Percentiles rank a stretch among this genome's conserved stretches.
These are phyloP conservation scores for Glycine tomentella DNA, from an alignment of 306 rosid genomes.

Conservation along the genomic window DNA sequence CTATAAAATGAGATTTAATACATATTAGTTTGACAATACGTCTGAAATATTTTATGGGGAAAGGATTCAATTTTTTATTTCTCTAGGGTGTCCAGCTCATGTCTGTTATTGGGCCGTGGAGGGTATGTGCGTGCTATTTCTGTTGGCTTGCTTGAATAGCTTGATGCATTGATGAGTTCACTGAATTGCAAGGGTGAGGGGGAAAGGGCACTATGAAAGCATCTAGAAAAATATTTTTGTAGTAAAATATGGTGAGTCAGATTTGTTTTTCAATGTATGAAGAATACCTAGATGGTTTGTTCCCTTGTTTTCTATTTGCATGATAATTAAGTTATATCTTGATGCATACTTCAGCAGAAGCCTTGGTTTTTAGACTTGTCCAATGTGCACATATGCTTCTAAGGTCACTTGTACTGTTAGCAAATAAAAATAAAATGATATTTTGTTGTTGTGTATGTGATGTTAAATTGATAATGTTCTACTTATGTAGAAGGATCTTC, in stretches of 20 bases:
- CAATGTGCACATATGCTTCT: neutral
- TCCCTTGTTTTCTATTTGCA: neutral
- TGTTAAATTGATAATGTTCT: conserved; percentile 26
- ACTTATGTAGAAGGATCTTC: neutral
- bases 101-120: too few species aligned
- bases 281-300: neutral
- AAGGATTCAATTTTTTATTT: too few species aligned
- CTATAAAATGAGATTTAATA: neutral
- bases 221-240: conserved; percentile 61
- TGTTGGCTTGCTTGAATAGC: conserved; percentile 46
- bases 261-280: conserved; percentile 33
- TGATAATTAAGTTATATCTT: neutral
- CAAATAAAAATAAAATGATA: neutral
- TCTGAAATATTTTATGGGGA: too few species aligned
- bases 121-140: too few species aligned
- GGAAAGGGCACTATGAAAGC: conserved; percentile 71
- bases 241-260: conserved; percentile 72
- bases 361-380: conserved; percentile 3
- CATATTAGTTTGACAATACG: too few species aligned
- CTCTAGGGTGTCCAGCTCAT: too few species aligned
- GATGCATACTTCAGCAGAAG: conserved; percentile 25
- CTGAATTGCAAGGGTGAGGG: conserved; percentile 90
- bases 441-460: neutral
- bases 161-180: conserved; percentile 84
- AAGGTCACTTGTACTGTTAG: neutral